These are phyloP conservation scores for Fusarium pininemorale DNA, from an alignment of 2,329 filamentous ascomycete species.

Conservation along the genomic window DNA sequence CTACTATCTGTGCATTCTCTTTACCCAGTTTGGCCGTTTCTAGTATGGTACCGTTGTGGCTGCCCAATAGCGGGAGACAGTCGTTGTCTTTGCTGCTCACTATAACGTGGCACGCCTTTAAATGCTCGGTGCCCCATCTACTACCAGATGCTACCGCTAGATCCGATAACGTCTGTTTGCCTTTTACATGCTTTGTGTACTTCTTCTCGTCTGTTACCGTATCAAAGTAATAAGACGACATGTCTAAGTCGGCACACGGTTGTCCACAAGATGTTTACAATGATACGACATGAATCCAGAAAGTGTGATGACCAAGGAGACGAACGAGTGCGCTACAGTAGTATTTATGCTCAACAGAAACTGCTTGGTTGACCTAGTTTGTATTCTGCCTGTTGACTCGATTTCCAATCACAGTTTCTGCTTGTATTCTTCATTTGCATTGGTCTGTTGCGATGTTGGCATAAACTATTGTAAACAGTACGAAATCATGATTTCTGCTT, in stretches of 20 bases:
- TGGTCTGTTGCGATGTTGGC: not conserved
- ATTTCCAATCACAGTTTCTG: not conserved
- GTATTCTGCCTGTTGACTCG: not conserved
- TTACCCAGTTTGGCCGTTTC: fast-evolving
- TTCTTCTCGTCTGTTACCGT: not conserved
- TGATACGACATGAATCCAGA: not conserved
- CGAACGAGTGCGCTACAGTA: not conserved
- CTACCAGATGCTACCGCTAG: not conserved
- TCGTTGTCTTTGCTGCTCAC: fast-evolving
- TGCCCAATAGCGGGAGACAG: not conserved
- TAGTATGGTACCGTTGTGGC: not conserved
- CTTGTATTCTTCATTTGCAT: not conserved
- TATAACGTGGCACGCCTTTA: not conserved
- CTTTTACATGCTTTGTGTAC: fast-evolving
- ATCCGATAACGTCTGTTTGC: not conserved
- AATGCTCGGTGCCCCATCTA: not conserved
- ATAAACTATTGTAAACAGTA: too few relatives aligned
- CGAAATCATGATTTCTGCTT: too few relatives aligned
- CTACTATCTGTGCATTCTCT: not conserved
- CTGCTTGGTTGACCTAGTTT: not conserved
- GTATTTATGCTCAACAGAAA: not conserved
- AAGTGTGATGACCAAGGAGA: not conserved
- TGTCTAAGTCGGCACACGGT: not conserved
- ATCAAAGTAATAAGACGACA: not conserved
- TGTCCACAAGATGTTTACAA: not conserved